Evolutionary conservation across 345 rosid genomes (phyloP).

Genomic region (Corchorus capsularis): DNA sequence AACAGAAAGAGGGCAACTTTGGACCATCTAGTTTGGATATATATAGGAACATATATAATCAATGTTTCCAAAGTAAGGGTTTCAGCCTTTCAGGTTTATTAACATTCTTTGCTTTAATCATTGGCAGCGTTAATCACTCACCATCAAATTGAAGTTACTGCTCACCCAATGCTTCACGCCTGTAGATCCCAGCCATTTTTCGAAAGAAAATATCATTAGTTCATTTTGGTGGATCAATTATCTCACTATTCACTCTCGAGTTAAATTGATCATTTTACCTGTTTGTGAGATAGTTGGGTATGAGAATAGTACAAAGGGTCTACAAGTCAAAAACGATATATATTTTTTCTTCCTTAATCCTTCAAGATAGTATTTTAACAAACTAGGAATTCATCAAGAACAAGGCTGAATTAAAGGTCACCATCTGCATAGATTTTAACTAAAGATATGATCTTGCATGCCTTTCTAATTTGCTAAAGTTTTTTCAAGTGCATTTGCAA

Average conservation of each 20-base stretch:
- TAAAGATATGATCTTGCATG: not conserved
- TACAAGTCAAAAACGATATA: too few species aligned
- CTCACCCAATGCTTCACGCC: slow-evolving; percentile 13
- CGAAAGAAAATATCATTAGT: too few species aligned
- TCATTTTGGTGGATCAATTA: too few species aligned
- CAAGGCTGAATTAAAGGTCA: not conserved
- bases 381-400: too few species aligned
- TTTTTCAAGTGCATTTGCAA: not conserved
- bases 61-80: slow-evolving; percentile 9
- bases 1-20: not conserved
- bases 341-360: too few species aligned
- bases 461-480: not conserved
- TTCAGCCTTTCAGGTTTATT: not conserved
- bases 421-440: not conserved
- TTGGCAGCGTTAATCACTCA: not conserved
- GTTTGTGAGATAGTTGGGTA: too few species aligned
- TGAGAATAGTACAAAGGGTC: too few species aligned
- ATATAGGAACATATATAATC: not conserved
- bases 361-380: too few species aligned
- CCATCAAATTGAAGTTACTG: slow-evolving; percentile 14
- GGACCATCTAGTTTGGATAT: not conserved
- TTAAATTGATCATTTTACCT: too few species aligned
- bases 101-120: slow-evolving; percentile 6
- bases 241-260: too few species aligned
- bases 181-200: not conserved